Percentiles rank a stretch among this genome's conserved stretches.
These are phyloP conservation scores for Oehlia diaphana DNA, from an alignment of 192 early-diverging fungal genomes.

Conservation along the genomic window DNA sequence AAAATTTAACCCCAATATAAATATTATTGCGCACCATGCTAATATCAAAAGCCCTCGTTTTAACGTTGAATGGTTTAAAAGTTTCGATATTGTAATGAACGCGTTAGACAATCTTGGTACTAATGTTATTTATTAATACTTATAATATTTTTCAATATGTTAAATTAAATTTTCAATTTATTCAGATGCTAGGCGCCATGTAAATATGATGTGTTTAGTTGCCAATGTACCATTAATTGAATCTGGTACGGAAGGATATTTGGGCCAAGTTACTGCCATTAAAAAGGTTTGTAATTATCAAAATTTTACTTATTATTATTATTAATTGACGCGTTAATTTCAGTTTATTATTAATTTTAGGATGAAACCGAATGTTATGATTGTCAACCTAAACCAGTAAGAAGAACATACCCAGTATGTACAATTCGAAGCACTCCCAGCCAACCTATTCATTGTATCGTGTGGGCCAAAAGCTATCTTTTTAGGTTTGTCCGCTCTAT, in stretches of 20 bases:
- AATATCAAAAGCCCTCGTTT: constrained; percentile 90
- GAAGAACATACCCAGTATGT: constrained; percentile 92
- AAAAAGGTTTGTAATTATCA: constrained; percentile 52
- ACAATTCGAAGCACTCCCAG: constrained; percentile 96
- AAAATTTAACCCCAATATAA: constrained; percentile 79
- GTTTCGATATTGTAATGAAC: constrained; percentile 91
- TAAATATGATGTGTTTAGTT: constrained; percentile 94
- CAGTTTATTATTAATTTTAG: constrained; percentile 24
- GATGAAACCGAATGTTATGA: constrained; percentile 87
- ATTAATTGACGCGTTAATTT: background rate
- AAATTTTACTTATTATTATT: background rate
- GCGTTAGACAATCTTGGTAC: constrained; percentile 94
- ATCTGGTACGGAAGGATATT: constrained; percentile 93
- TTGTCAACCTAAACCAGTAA: constrained; percentile 83
- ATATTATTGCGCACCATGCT: constrained; percentile 75
- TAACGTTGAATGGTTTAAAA: constrained; percentile 82
- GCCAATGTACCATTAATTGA: constrained; percentile 92
- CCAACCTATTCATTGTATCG: constrained; percentile 95
- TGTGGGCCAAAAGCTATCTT: constrained; percentile 98
- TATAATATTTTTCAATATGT: background rate
- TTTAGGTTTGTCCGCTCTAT: constrained; percentile 57
- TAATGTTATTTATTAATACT: background rate
- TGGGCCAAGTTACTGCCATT: constrained; percentile 90
- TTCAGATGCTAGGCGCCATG: constrained; percentile 86
- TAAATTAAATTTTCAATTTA: background rate